These are phyloP conservation scores for Jacaranda mimosifolia DNA, from an alignment of 257 asterid species.

Conservation along the genomic window DNA sequence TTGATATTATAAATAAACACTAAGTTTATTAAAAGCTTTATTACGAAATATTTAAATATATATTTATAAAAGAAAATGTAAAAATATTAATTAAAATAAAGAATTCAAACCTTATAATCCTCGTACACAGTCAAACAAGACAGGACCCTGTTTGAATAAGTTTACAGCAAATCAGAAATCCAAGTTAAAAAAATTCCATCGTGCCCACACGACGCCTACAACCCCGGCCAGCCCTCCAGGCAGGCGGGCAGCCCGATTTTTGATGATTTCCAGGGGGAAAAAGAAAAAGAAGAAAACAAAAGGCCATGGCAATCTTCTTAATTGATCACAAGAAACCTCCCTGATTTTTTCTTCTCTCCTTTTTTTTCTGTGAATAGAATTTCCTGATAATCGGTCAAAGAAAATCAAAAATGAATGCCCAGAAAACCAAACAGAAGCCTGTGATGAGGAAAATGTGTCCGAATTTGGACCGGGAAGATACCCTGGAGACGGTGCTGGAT, in stretches of 20 bases:
- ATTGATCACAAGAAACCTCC: not conserved
- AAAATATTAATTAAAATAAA: no score
- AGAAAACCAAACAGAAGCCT: conserved; percentile 37
- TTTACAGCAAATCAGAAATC: not conserved
- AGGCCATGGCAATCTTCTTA: not conserved
- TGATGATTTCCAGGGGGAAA: not conserved
- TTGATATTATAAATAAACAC: no score
- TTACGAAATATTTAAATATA: no score
- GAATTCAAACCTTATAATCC: no score
- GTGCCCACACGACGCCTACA: conserved; percentile 56
- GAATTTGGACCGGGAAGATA: conserved; percentile 81
- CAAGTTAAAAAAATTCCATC: conserved; percentile 20
- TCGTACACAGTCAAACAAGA: not conserved
- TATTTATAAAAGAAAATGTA: no score
- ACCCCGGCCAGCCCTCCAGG: conserved; percentile 38
- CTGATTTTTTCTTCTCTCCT: not conserved
- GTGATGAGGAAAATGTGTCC: conserved; percentile 88
- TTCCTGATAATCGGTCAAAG: not conserved
- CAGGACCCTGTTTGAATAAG: not conserved
- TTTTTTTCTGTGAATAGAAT: not conserved
- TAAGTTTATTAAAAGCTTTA: no score
- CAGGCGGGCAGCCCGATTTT: not conserved
- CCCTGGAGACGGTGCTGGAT: conserved; percentile 86
- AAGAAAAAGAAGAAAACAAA: not conserved
- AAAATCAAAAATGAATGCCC: conserved; percentile 24